phyloP scores from a whole-genome alignment of 129 eudicot species.

The Dittrichia graveolens region DNA sequence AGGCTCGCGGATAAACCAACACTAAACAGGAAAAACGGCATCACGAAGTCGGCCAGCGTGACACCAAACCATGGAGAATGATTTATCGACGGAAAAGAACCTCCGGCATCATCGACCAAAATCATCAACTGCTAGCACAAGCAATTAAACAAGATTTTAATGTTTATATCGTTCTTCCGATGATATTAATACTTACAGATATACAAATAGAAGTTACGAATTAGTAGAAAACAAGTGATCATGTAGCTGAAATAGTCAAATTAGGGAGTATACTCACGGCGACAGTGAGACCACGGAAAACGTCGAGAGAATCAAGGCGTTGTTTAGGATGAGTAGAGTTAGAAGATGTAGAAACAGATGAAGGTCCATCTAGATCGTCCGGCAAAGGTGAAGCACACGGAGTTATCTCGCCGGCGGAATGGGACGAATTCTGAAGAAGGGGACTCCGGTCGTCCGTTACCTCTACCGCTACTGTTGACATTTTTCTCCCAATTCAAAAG shows the following conservation, averaged over 20 bases:
- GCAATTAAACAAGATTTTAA: background rate
- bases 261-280: constrained; percentile 45
- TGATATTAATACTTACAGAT: background rate
- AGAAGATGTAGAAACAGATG: constrained; percentile 29
- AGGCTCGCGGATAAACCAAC: constrained; percentile 79
- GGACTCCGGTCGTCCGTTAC: constrained; percentile 54
- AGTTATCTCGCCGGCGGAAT: constrained; percentile 33
- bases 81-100: constrained; percentile 80
- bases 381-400: constrained; percentile 33
- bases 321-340: constrained; percentile 37
- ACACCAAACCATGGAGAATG: constrained; percentile 97
- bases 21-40: constrained; percentile 87
- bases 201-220: background rate
- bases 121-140: constrained; percentile 72
- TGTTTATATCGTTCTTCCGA: background rate
- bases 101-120: constrained; percentile 91
- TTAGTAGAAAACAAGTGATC: background rate
- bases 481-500: constrained; percentile 25
- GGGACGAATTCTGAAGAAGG: constrained; percentile 41
- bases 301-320: constrained; percentile 84
- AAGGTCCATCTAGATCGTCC: constrained; percentile 17
- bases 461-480: constrained; percentile 44
- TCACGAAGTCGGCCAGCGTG: constrained; percentile 90
- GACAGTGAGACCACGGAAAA: constrained; percentile 80
- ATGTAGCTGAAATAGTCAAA: background rate